Evolutionary conservation across 2,329 filamentous ascomycete genomes (phyloP).

Genomic region (Ascochyta koolunga): DNA sequence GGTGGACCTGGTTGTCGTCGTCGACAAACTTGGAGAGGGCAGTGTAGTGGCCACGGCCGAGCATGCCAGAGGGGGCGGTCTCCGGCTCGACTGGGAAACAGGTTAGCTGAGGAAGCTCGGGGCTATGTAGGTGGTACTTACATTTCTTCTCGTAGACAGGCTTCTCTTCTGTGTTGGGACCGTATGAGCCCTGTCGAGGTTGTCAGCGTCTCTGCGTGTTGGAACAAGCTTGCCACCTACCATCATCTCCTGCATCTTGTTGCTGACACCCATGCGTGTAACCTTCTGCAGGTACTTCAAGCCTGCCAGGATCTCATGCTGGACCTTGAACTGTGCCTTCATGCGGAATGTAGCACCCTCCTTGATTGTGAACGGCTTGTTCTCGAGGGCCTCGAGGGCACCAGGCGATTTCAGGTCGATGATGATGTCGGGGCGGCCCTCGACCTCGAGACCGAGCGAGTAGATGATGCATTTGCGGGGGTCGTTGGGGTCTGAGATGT

Average conservation of each 20-base stretch:
- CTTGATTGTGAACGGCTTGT: conserved; percentile 97
- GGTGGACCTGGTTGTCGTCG: conserved; percentile 88
- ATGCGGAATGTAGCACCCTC: conserved; percentile 93
- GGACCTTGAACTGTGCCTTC: conserved; percentile 91
- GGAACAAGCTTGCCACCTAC: conserved; percentile 56
- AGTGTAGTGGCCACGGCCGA: conserved; percentile 88
- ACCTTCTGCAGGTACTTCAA: conserved; percentile 95
- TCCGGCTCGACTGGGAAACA: conserved; percentile 75
- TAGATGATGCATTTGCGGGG: conserved; percentile 92
- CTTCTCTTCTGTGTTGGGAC: conserved; percentile 88
- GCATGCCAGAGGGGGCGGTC: conserved; percentile 89
- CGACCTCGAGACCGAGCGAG: conserved; percentile 83
- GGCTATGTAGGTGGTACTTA: conserved; percentile 55
- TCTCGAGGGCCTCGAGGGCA: conserved; percentile 78
- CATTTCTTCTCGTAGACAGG: conserved; percentile 88
- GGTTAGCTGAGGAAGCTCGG: conserved; percentile 10
- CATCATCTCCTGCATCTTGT: conserved; percentile 98
- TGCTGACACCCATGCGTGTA: conserved; percentile 84
- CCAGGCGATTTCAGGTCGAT: conserved; percentile 82
- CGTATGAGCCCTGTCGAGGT: conserved; percentile 78
- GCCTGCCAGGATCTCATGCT: conserved; percentile 94
- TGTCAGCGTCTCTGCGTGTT: conserved; percentile 14
- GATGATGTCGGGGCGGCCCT: conserved; percentile 81
- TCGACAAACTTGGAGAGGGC: conserved; percentile 91
- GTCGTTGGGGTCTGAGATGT: conserved; percentile 67